These are phyloP conservation scores for Starmerella bombicola DNA, from an alignment of 805 yeast species.

Conservation along the genomic window DNA sequence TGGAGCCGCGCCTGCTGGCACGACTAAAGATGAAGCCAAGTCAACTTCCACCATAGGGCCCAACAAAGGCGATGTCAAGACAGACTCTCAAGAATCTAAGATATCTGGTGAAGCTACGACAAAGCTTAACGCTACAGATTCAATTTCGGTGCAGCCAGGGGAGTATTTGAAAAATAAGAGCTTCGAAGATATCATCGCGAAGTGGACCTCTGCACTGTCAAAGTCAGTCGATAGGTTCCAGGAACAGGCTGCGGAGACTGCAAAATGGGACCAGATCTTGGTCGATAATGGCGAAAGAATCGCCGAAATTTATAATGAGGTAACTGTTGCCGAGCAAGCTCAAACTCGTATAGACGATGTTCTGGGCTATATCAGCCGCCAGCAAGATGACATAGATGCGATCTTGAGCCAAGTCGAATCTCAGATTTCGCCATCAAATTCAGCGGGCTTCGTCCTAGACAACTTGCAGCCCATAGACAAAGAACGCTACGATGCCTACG, in stretches of 20 bases:
- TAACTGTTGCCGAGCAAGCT: constrained; percentile 69
- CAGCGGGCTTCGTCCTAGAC: constrained; percentile 19
- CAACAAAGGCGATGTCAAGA: neutral
- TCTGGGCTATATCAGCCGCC: constrained; percentile 71
- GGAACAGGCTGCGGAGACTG: constrained; percentile 57
- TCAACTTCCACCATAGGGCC: too few species aligned
- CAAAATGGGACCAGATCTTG: constrained; percentile 74
- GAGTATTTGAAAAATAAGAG: constrained; percentile 73
- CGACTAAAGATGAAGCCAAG: too few species aligned
- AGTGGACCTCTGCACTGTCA: constrained; percentile 82
- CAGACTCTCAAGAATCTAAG: constrained; percentile 3
- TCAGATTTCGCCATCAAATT: constrained; percentile 30
- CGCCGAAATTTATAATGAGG: constrained; percentile 60
- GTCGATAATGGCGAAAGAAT: constrained; percentile 80
- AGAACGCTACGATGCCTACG: constrained; percentile 80
- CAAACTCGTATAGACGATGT: constrained; percentile 82
- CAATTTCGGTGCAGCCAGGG: constrained; percentile 31
- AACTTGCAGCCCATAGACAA: constrained; percentile 46
- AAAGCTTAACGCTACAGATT: constrained; percentile 6
- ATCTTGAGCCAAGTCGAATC: constrained; percentile 72
- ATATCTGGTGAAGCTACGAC: constrained; percentile 5
- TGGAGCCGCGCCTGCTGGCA: too few species aligned
- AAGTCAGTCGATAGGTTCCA: constrained; percentile 63
- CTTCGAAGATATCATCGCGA: constrained; percentile 78
- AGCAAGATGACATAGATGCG: constrained; percentile 80